Conservation (phyloP, 495 filamentous ascomycete genomes). For the Aspergillus wentii region DNA sequence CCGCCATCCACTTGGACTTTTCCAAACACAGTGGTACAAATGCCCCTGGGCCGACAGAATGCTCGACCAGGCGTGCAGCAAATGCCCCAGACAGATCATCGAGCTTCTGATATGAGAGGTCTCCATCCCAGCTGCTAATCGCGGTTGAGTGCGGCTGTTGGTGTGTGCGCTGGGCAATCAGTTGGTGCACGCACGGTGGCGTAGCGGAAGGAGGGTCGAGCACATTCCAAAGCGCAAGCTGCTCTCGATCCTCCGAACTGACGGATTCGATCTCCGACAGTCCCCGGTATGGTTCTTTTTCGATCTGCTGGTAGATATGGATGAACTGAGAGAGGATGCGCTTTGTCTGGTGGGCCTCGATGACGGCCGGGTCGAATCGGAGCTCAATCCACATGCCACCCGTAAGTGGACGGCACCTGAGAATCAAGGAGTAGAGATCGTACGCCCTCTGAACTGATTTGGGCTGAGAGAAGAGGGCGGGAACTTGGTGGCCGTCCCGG, state of each 20-base stretch:
- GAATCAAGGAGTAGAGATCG: conserved; percentile 9
- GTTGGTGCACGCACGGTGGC: conserved; percentile 7
- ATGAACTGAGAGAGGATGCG: conserved; percentile 5
- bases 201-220: conserved; percentile 1
- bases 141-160: conserved; percentile 14
- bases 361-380: conserved; percentile 6
- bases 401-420: conserved; percentile 8
- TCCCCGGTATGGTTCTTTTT: background rate
- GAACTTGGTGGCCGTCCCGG: too few relatives aligned
- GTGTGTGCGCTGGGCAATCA: conserved; percentile 10
- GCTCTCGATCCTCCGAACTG: conserved; percentile 5
- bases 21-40: conserved; percentile 42
- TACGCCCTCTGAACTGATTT: conserved; percentile 13
- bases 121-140: conserved; percentile 32
- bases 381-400: conserved; percentile 4
- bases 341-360: background rate
- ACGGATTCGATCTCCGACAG: conserved; percentile 1
- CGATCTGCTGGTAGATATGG: conserved; percentile 4
- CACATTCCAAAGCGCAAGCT: conserved; percentile 8
- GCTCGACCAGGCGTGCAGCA: conserved; percentile 12
- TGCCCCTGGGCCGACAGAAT: conserved; percentile 9
- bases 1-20: conserved; percentile 34
- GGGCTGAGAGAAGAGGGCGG: conserved; percentile 3
- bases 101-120: conserved; percentile 26
- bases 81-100: conserved; percentile 19